A percentile compares a stretch with the other conserved stretches of the same genome.
Conservation (phyloP, 2,329 filamentous ascomycete genomes). For the Pyrenophora tritici-repentis region DNA sequence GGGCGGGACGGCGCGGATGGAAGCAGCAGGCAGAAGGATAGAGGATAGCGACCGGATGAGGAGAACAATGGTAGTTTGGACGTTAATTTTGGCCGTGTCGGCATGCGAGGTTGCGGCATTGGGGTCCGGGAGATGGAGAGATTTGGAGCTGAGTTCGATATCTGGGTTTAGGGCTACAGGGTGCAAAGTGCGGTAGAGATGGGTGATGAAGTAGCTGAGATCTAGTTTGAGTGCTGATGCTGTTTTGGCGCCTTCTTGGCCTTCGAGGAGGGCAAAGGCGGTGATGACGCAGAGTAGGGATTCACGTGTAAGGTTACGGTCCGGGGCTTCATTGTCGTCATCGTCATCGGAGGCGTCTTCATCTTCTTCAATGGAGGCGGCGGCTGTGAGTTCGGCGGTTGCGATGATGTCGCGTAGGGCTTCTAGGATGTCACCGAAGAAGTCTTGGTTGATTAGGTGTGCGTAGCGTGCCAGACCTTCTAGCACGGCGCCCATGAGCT, state of each 20-base stretch:
- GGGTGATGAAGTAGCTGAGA: slow-evolving; percentile 90
- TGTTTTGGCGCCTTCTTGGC: slow-evolving; percentile 88
- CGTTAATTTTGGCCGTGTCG: slow-evolving; percentile 76
- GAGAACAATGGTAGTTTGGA: slow-evolving; percentile 92
- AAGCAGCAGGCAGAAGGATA: slow-evolving; percentile 75
- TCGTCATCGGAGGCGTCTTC: slow-evolving; percentile 57
- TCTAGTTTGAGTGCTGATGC: slow-evolving; percentile 83
- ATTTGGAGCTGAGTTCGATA: slow-evolving; percentile 79
- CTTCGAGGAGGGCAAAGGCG: slow-evolving; percentile 92
- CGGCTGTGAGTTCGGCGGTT: slow-evolving; percentile 63
- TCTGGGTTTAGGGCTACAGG: slow-evolving; percentile 80
- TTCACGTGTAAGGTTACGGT: slow-evolving; percentile 79
- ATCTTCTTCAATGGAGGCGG: slow-evolving; percentile 52
- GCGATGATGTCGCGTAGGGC: slow-evolving; percentile 90
- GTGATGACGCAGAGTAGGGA: slow-evolving; percentile 93
- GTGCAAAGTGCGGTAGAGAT: slow-evolving; percentile 86
- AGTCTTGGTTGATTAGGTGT: slow-evolving; percentile 97
- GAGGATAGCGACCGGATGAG: slow-evolving; percentile 84
- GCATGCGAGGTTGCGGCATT: slow-evolving; percentile 53
- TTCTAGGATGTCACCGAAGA: slow-evolving; percentile 95
- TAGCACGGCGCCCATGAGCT: slow-evolving; percentile 94
- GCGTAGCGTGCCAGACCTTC: slow-evolving; percentile 93
- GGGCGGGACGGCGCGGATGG: slow-evolving; percentile 76
- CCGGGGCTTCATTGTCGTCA: slow-evolving; percentile 50
- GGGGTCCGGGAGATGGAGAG: slow-evolving; percentile 72